A percentile compares a stretch with the other conserved stretches of the same genome.
Evolutionary conservation across 768 basidiomycete species (phyloP).

Genomic region (Calocybe gangraenosa): DNA sequence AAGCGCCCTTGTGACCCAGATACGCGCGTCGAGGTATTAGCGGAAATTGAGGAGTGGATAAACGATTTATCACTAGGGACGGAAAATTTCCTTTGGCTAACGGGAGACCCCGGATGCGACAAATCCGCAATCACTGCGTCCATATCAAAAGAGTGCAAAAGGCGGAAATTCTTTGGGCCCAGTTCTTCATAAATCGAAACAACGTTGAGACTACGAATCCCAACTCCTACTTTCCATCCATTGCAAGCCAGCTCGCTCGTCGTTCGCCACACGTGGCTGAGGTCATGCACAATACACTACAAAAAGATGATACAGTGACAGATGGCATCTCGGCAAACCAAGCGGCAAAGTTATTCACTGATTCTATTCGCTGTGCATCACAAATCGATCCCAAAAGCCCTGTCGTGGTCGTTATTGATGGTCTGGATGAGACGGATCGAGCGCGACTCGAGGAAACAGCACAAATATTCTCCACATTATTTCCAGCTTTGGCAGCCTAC

Average conservation of each 20-base stretch:
- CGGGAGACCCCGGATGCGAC: slow-evolving; percentile 15
- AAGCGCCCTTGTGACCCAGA: no score
- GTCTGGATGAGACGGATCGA: slow-evolving; percentile 15
- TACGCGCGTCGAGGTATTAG: no score
- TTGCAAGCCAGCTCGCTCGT: slow-evolving; percentile 12
- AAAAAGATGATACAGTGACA: slow-evolving; percentile 8
- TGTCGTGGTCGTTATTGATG: slow-evolving; percentile 17
- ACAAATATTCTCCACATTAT: slow-evolving; percentile 10
- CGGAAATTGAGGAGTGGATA: no score
- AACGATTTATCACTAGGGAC: no score
- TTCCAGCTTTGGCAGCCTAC: not conserved
- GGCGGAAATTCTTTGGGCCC: slow-evolving; percentile 12
- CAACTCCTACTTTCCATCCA: slow-evolving; percentile 14
- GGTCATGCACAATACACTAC: slow-evolving; percentile 9
- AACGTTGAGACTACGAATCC: slow-evolving; percentile 13
- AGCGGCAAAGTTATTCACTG: slow-evolving; percentile 12
- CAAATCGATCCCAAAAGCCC: slow-evolving; percentile 1
- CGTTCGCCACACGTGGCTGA: slow-evolving; percentile 3
- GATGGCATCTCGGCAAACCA: slow-evolving; percentile 9
- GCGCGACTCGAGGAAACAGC: slow-evolving; percentile 6
- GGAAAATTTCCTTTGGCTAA: slow-evolving; percentile 16
- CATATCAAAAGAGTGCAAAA: slow-evolving; percentile 12
- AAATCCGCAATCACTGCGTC: slow-evolving; percentile 18
- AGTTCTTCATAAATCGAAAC: slow-evolving; percentile 17
- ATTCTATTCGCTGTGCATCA: slow-evolving; percentile 8